Base-by-base conservation (phyloP, 306 rosid genomes). In the Trifolium subterraneum region DNA sequence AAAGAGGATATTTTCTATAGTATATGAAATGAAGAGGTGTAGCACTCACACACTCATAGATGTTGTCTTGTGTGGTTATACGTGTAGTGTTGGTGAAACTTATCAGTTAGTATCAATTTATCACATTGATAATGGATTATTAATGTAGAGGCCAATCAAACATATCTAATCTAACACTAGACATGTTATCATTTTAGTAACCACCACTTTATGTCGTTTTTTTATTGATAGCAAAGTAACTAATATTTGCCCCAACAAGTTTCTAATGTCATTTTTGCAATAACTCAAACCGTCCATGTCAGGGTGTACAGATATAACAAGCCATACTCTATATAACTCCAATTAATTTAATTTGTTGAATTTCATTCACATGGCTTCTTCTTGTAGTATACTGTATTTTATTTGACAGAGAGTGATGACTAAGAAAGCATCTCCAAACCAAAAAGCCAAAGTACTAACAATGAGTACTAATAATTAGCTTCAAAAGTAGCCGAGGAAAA, bases 161-260 rank as follows among this genome's bases (percentile, higher is more conserved):
- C 38, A 67, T 19, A 11, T 59, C 25, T 35, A 36, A 11, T 59
- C 25, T 35, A 36, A 44, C 7, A 14, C 36, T 45, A 7, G 27
- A 11, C 22, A 23, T 19, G 9, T 61, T 33, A 61, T 50, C 48
- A 41, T 48, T 61, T 61, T 78, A 39, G 16, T 16, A 72, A 71
- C 73, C 61, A 71, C 62, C 61, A 68, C 66, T 77, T 59, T 33
- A n/a, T 77, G 63, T 15, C 73, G 64, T 51, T 71, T 51, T 18
- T 41, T 78, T 52, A 2, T 27, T 12, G 14, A 38, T 29, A 71
- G 60, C 29, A 71, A 62, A 51, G 66, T 63, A 27, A 78, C 70
- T 76, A 56, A 29, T 13, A 55, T 56, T 41, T 54, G 13, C 65
- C 42, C 51, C 36, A 68, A 39, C 11, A 22, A 19, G 51, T 38